These are phyloP conservation scores for Articulospora tetracladia DNA, from an alignment of 495 filamentous ascomycete species.

Conservation along the genomic window DNA sequence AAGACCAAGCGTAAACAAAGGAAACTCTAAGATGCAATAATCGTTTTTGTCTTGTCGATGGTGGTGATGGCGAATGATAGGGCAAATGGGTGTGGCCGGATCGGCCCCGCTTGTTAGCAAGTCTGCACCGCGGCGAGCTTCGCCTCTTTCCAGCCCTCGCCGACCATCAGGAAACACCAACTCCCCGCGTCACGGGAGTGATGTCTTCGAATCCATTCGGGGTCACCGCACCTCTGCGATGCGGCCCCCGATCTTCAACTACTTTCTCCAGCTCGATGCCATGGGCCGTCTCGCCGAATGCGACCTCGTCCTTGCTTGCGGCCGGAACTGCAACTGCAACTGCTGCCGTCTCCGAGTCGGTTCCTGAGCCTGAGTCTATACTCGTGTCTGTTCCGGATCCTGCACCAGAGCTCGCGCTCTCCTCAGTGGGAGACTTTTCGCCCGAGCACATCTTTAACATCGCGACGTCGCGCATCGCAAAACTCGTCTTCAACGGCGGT, in stretches of 20 bases:
- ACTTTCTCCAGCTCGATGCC: conserved; percentile 14
- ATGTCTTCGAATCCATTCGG: conserved; percentile 53
- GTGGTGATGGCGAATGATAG: too few species aligned
- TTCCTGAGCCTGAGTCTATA: not conserved
- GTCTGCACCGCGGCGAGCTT: conserved; percentile 37
- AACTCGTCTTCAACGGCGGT: conserved; percentile 17
- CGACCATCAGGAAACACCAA: conserved; percentile 49
- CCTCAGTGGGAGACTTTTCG: too few species aligned
- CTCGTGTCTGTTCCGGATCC: not conserved
- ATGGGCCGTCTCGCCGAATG: conserved; percentile 23
- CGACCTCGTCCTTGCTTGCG: conserved; percentile 4
- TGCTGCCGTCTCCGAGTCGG: not conserved
- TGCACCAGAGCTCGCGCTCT: not conserved
- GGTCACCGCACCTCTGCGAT: conserved; percentile 30
- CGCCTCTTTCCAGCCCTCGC: conserved; percentile 34
- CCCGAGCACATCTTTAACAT: not conserved
- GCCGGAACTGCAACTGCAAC: too few species aligned
- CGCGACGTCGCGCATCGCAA: conserved; percentile 7
- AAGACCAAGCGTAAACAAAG: not conserved
- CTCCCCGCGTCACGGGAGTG: conserved; percentile 48
- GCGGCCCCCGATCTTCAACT: conserved; percentile 19
- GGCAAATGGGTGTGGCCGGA: too few species aligned
- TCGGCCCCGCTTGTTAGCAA: too few species aligned
- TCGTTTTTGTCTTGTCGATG: too few species aligned
- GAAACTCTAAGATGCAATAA: too few species aligned